Evolutionary conservation across 1,139 yeast genomes (phyloP).

Genomic region (Blastobotrys malaysiensis): DNA sequence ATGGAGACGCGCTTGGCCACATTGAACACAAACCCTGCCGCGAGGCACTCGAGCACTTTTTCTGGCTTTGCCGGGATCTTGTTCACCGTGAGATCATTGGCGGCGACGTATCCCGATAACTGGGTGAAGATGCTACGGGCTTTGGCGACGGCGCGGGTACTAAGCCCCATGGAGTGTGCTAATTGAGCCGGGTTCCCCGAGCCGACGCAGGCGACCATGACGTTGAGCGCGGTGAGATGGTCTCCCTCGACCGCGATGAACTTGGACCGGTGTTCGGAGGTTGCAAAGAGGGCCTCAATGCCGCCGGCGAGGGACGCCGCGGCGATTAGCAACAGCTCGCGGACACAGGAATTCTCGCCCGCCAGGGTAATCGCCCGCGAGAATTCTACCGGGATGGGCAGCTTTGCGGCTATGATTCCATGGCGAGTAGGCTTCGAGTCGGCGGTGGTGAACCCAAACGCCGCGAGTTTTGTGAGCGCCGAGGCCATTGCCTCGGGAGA

Average conservation of each 20-base stretch:
- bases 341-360: conserved; percentile 47
- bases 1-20: conserved; percentile 5
- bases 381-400: conserved; percentile 52
- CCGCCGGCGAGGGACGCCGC: conserved; percentile 69
- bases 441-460: conserved; percentile 71
- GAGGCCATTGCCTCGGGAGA: conserved; percentile 54
- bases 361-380: conserved; percentile 19
- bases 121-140: conserved; percentile 35
- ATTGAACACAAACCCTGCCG: conserved; percentile 5
- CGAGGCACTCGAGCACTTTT: background rate
- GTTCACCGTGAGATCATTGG: background rate
- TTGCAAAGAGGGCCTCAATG: conserved; percentile 67
- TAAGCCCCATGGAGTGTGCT: conserved; percentile 33
- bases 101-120: background rate
- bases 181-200: conserved; percentile 84
- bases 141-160: conserved; percentile 63
- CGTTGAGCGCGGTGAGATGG: conserved; percentile 75
- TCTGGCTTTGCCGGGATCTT: background rate
- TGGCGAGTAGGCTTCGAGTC: conserved; percentile 69
- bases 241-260: conserved; percentile 86
- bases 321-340: conserved; percentile 73
- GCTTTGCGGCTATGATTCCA: conserved; percentile 75
- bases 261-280: conserved; percentile 40
- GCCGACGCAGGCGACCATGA: conserved; percentile 41
- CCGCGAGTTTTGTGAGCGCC: conserved; percentile 49